These are phyloP conservation scores for Cajanus cajan DNA, from an alignment of 306 rosid genomes.

Conservation along the genomic window DNA sequence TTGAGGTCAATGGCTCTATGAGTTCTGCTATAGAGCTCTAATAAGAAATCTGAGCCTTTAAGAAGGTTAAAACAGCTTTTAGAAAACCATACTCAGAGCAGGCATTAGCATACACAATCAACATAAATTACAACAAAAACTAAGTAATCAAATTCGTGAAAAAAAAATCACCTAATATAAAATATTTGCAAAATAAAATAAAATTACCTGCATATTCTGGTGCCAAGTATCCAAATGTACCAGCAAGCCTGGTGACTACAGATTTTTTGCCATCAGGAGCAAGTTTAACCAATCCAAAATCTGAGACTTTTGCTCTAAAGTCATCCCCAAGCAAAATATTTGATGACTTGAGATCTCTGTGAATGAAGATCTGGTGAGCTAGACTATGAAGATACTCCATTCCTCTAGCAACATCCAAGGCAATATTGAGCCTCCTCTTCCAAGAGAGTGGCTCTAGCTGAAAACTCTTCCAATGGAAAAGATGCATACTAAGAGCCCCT, in stretches of 20 bases:
- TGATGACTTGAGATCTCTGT: slow-evolving; percentile 47
- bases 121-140: not conserved
- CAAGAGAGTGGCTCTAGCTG: slow-evolving; percentile 77
- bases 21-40: not conserved
- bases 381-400: slow-evolving; percentile 12
- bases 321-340: slow-evolving; percentile 82
- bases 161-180: too few species aligned
- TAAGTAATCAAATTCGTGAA: not conserved
- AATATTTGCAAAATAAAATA: too few species aligned
- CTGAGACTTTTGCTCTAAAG: slow-evolving; percentile 77
- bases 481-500: slow-evolving; percentile 89
- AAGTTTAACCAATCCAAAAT: slow-evolving; percentile 86
- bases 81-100: not conserved
- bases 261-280: slow-evolving; percentile 87
- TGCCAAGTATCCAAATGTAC: slow-evolving; percentile 90
- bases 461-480: slow-evolving; percentile 71
- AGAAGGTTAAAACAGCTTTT: not conserved
- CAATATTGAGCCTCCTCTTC: slow-evolving; percentile 82
- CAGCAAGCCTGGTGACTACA: slow-evolving; percentile 80
- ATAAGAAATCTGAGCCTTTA: not conserved
- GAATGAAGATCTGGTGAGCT: not conserved
- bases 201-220: slow-evolving; percentile 34
- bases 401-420: slow-evolving; percentile 58
- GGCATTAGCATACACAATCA: not conserved
- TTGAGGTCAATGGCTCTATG: not conserved